phyloP scores from a whole-genome alignment of 2,329 filamentous ascomycete species.

The Fusarium siculi region DNA sequence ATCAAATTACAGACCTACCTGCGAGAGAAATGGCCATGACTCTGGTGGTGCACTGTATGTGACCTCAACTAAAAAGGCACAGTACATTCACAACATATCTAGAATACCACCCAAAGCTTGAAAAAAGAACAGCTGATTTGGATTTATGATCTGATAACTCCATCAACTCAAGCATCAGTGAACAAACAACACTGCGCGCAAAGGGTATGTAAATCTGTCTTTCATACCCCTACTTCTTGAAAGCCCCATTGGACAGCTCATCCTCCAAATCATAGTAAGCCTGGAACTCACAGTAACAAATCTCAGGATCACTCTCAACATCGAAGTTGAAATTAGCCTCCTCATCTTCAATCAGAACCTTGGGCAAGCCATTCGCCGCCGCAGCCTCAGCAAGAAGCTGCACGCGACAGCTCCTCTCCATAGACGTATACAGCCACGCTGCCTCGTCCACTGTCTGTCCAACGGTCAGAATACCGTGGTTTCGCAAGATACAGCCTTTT shows the following conservation, averaged over 20 bases:
- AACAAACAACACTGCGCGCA: neutral
- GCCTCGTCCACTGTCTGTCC: constrained; percentile 79
- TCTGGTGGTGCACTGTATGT: neutral
- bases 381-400: constrained; percentile 46
- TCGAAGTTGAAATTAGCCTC: constrained; percentile 53
- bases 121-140: neutral
- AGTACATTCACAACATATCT: rapidly evolving
- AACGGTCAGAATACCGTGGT: constrained; percentile 77
- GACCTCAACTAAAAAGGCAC: neutral
- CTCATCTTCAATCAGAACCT: constrained; percentile 54
- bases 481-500: constrained; percentile 72
- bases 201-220: rapidly evolving
- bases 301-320: constrained; percentile 41
- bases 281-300: constrained; percentile 44
- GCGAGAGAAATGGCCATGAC: neutral
- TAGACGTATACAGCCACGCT: constrained; percentile 73
- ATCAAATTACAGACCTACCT: rapidly evolving
- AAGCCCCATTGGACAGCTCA: constrained; percentile 34
- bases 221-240: constrained; percentile 30
- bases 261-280: constrained; percentile 44
- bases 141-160: neutral
- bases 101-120: rapidly evolving
- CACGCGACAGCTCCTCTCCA: constrained; percentile 71
- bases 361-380: constrained; percentile 44
- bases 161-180: neutral